Evolutionary conservation across 139 green algal genomes (phyloP), one percentile per base, ranked within the genome.

Genomic region (Nannochloris sp.): DNA sequence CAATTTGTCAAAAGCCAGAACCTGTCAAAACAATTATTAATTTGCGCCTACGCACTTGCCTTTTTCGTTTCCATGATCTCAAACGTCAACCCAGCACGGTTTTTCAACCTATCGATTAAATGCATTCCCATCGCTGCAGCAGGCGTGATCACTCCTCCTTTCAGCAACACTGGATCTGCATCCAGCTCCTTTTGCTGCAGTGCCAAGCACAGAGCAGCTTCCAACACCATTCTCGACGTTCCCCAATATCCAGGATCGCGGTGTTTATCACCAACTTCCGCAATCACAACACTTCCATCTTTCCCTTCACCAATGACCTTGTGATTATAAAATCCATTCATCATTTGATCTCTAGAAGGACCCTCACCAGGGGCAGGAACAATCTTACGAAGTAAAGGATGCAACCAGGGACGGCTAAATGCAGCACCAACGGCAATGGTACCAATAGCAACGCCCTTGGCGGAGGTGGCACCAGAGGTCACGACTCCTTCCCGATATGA

Each of bases 141-240:
- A 5, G 86, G 79, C 0, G 85, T 90, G 6, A 93, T 64, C 47
- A 89, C 79, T 15, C 87, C 87, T 23, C 78, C 84, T 51, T 75
- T 60, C 38, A 54, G 63, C 45, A 61, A 27, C 7, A 36, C 37
- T 23, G 39, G 4, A 13, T 48, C 35, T n/a, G 29, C 31, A 4
- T 81, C 59, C 51, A 83, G 64, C 25, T 81, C 62, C 12, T 81
- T 34, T 62, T 76, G 37, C 62, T 85, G 56, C 39, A 79, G 56
- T 3, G 76, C 72, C 34, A 85, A 66, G 61, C 68, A 79, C 2
- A 85, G 57, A 9, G 44, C 79, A 10, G 72, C 55, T 74, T 96
- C 89, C 65, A 91, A 68, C 30, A 74, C 31, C 60, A 77, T 70
- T 56, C 70, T 60, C 27, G 34, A 53, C 7, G 70, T 77, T 31